Percentiles rank a stretch among this genome's conserved stretches.
Conservation (phyloP, 345 rosid genomes). For the Cardamine occulta region DNA sequence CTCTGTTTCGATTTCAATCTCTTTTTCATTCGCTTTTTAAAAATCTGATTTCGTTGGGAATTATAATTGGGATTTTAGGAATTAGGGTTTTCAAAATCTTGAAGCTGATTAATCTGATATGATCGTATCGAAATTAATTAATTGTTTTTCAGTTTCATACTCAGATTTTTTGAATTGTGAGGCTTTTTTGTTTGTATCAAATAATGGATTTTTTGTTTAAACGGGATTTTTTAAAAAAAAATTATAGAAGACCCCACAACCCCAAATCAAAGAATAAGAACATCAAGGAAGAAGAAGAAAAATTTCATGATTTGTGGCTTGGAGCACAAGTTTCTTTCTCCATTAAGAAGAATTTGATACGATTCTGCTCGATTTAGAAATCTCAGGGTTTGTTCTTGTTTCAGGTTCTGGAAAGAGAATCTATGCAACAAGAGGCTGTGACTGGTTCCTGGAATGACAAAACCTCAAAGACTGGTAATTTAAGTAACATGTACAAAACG, state of each 20-base stretch:
- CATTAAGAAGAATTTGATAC: slow-evolving; percentile 5
- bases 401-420: slow-evolving; percentile 65
- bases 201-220: not conserved
- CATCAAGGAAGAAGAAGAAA: not conserved
- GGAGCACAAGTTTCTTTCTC: slow-evolving; percentile 27
- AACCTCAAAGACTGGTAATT: slow-evolving; percentile 46
- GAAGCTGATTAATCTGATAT: not conserved
- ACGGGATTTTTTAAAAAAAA: not conserved
- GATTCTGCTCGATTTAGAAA: not conserved
- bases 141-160: not conserved
- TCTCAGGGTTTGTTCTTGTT: slow-evolving; percentile 3
- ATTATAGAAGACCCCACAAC: slow-evolving; percentile 30
- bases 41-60: not conserved
- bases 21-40: not conserved
- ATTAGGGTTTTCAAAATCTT: slow-evolving; percentile 31
- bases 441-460: slow-evolving; percentile 51
- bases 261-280: slow-evolving; percentile 16
- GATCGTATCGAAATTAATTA: slow-evolving; percentile 1
- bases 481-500: not conserved
- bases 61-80: slow-evolving; percentile 8
- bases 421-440: slow-evolving; percentile 51
- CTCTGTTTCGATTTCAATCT: not conserved
- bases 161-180: not conserved
- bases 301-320: slow-evolving; percentile 26
- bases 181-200: not conserved